A percentile compares a stretch with the other conserved stretches of the same genome.
Evolutionary conservation across 2,329 filamentous ascomycete genomes (phyloP).

Genomic region (Aureobasidium sp.): DNA sequence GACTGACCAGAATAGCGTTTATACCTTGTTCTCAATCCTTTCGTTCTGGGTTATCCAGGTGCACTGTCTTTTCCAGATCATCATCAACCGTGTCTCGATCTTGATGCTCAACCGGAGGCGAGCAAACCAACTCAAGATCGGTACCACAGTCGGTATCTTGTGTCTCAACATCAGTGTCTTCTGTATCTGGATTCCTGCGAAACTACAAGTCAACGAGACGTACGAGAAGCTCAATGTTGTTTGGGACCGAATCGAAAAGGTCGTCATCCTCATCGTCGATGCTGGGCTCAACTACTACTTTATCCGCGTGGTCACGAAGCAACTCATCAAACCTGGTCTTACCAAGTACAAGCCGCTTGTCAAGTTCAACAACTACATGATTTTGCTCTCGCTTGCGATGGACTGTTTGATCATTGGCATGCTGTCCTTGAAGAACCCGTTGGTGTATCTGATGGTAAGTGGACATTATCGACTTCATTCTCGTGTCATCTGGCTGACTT

Average conservation of each 20-base stretch:
- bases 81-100: constrained; percentile 30
- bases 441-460: constrained; percentile 28
- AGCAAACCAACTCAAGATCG: constrained; percentile 31
- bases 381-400: constrained; percentile 44
- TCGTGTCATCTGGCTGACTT: constrained; percentile 41
- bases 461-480: neutral
- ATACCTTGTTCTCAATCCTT: neutral
- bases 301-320: constrained; percentile 36
- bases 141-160: constrained; percentile 29
- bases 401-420: constrained; percentile 41
- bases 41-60: constrained; percentile 14
- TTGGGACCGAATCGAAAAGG: constrained; percentile 33
- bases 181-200: constrained; percentile 27
- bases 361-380: constrained; percentile 43
- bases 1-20: neutral
- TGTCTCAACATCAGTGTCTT: constrained; percentile 23
- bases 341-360: constrained; percentile 45
- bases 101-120: constrained; percentile 16
- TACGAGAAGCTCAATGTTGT: constrained; percentile 30
- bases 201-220: constrained; percentile 25
- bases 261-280: constrained; percentile 31
- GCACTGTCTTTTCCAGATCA: constrained; percentile 27
- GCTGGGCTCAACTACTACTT: constrained; percentile 32
- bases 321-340: constrained; percentile 41
- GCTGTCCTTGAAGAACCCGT: constrained; percentile 40